Evolutionary conservation across 345 rosid species (phyloP).

Genomic region (Moricandia arvensis): DNA sequence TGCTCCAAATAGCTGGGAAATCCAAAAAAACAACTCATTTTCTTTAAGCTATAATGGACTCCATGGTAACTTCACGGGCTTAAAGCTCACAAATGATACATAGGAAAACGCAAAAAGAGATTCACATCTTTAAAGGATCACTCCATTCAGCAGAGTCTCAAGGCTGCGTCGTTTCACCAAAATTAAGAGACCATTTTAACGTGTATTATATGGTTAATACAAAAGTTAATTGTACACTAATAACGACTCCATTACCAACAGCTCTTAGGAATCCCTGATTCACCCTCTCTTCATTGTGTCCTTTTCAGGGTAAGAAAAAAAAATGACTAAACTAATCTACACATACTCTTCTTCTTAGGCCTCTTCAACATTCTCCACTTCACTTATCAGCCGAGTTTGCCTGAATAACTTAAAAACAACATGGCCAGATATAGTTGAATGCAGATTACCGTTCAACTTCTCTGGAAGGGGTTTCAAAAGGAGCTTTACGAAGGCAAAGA

Average conservation of each 20-base stretch:
- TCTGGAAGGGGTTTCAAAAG: neutral
- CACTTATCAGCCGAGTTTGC: constrained; percentile 25
- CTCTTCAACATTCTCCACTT: constrained; percentile 19
- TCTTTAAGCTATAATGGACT: constrained; percentile 58
- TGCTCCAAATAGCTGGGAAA: constrained; percentile 63
- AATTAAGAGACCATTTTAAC: neutral
- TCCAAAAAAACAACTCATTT: constrained; percentile 59
- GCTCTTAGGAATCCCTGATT: constrained; percentile 28
- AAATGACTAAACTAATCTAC: constrained; percentile 40
- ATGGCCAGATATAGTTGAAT: constrained; percentile 30
- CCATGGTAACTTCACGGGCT: constrained; percentile 21
- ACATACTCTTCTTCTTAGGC: constrained; percentile 30
- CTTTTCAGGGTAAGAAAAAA: constrained; percentile 25
- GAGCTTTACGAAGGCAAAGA: neutral
- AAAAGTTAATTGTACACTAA: neutral
- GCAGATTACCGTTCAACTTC: constrained; percentile 20
- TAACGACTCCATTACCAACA: constrained; percentile 21
- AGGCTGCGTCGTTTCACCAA: neutral
- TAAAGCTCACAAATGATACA: neutral
- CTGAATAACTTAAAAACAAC: constrained; percentile 26
- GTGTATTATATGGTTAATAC: neutral
- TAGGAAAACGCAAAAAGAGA: neutral
- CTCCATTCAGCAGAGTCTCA: neutral
- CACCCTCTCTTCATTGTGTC: constrained; percentile 31
- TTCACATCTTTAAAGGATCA: neutral